Percentiles rank a stretch among this genome's conserved stretches.
phyloP scores from a whole-genome alignment of 371 early-diverging fungal genomes.

The Lichtheimia corymbifera region DNA sequence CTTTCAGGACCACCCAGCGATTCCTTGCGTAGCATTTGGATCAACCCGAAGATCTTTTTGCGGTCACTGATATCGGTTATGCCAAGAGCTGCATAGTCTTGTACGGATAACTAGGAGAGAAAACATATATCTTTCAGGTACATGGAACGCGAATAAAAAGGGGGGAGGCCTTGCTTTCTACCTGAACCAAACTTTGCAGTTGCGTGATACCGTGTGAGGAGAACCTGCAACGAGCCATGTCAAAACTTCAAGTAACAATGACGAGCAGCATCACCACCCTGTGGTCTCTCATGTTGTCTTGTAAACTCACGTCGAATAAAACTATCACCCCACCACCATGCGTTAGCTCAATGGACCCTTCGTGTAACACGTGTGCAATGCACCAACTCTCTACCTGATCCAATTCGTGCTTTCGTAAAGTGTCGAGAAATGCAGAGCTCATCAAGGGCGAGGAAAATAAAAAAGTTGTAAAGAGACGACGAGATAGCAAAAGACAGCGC shows the following conservation, averaged over 20 bases:
- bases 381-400: constrained; percentile 16
- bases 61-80: constrained; percentile 78
- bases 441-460: constrained; percentile 12
- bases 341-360: background rate
- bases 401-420: constrained; percentile 22
- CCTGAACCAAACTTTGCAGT: constrained; percentile 58
- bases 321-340: constrained; percentile 14
- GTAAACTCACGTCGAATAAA: constrained; percentile 18
- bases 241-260: background rate
- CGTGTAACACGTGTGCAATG: background rate
- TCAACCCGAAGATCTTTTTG: constrained; percentile 74
- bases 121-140: background rate
- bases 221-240: constrained; percentile 37
- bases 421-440: constrained; percentile 22
- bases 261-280: background rate
- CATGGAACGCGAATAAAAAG: background rate
- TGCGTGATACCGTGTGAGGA: constrained; percentile 63
- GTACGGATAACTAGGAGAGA: constrained; percentile 65
- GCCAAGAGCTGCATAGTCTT: constrained; percentile 78
- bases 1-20: constrained; percentile 6
- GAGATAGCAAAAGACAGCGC: background rate
- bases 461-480: background rate
- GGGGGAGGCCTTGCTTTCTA: constrained; percentile 20
- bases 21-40: constrained; percentile 49
- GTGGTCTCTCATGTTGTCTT: background rate